Conservation (phyloP, 768 basidiomycete species). For the Xerocomellus amylosporus region DNA sequence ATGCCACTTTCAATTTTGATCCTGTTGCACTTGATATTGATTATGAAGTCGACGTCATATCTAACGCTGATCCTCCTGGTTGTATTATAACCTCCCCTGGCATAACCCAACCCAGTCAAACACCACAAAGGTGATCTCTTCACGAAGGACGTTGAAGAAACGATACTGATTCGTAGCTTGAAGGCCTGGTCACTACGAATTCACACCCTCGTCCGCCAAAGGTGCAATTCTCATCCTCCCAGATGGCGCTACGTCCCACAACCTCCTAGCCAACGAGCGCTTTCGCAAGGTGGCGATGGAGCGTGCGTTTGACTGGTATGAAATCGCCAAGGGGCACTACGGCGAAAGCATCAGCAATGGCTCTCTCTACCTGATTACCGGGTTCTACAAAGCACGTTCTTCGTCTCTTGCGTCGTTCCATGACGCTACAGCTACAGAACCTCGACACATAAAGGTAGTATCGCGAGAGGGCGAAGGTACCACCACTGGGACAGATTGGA, state of each 20-base stretch:
- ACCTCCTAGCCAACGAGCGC: conserved; percentile 5
- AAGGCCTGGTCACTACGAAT: background rate
- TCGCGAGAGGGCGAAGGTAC: background rate
- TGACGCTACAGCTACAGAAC: no score
- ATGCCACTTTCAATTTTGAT: background rate
- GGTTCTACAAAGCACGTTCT: no score
- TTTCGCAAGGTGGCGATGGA: conserved; percentile 1
- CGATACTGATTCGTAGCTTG: background rate
- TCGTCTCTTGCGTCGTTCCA: no score
- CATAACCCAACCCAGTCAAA: background rate
- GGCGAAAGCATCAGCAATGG: no score
- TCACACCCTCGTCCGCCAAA: conserved; percentile 2
- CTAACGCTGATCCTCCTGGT: background rate
- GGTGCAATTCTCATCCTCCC: conserved; percentile 32
- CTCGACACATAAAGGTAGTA: no score
- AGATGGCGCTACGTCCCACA: conserved; percentile 20
- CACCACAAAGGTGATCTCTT: background rate
- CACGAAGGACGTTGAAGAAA: background rate
- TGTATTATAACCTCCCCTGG: background rate
- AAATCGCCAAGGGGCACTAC: no score
- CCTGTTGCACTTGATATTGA: background rate
- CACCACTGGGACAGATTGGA: background rate
- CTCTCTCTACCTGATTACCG: no score
- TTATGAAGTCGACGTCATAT: background rate
- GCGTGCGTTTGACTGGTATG: no score